Conservation (phyloP, 1,284 basidiomycete species). For the Megacollybia platyphylla region DNA sequence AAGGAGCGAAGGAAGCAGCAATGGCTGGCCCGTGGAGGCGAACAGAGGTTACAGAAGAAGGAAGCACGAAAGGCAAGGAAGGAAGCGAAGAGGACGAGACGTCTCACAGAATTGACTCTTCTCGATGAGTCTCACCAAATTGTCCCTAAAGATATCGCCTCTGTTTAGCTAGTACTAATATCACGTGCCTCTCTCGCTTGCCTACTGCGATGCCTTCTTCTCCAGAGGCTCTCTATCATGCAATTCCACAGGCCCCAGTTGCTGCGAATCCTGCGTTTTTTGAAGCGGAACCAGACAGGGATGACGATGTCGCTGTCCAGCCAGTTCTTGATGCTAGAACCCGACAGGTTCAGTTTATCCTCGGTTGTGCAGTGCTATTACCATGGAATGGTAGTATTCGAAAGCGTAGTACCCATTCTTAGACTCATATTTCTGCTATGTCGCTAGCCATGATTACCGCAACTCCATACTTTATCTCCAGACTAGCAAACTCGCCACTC, state of each 20-base stretch:
- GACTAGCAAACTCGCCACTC: slow-evolving; percentile 42
- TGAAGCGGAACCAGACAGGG: slow-evolving; percentile 1
- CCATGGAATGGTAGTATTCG: slow-evolving; percentile 64
- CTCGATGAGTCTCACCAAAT: slow-evolving; percentile 54
- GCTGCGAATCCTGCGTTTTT: slow-evolving; percentile 15
- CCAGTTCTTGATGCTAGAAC: slow-evolving; percentile 26
- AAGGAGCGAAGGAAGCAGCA: slow-evolving; percentile 45
- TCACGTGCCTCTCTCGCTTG: not conserved
- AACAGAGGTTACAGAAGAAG: slow-evolving; percentile 45
- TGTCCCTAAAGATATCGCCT: slow-evolving; percentile 31
- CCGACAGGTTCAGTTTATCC: slow-evolving; percentile 52
- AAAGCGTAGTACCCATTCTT: not conserved
- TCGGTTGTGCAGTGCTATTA: slow-evolving; percentile 60
- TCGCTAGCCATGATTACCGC: slow-evolving; percentile 60
- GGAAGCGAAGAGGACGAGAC: slow-evolving; percentile 48
- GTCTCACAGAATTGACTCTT: slow-evolving; percentile 49
- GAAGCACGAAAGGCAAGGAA: slow-evolving; percentile 31
- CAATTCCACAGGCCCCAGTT: slow-evolving; percentile 20
- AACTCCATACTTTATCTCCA: slow-evolving; percentile 60
- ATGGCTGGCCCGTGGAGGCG: slow-evolving; percentile 35
- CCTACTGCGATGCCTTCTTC: slow-evolving; percentile 9
- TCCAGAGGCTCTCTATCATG: slow-evolving; percentile 23
- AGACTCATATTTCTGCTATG: slow-evolving; percentile 5
- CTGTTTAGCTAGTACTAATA: not conserved
- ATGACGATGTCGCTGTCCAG: slow-evolving; percentile 18